Percentiles rank a stretch among this genome's conserved stretches.
phyloP scores from a whole-genome alignment of 768 basidiomycete genomes.

The Hypholoma fasciculare region DNA sequence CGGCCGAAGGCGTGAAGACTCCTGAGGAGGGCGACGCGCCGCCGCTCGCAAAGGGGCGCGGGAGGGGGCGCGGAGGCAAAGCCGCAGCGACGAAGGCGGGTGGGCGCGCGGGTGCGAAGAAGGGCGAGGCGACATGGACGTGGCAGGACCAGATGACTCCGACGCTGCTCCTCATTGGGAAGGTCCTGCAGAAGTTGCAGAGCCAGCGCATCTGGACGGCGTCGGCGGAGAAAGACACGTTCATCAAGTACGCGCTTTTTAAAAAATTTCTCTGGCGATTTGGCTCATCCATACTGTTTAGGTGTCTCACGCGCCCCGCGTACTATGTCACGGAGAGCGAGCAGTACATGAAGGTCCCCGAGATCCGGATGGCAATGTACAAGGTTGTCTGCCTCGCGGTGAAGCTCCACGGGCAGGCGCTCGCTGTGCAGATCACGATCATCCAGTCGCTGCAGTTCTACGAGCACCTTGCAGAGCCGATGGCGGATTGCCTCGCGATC shows the following conservation, averaged over 20 bases:
- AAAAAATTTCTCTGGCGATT: neutral
- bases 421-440: slow-evolving; percentile 85
- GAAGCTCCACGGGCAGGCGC: slow-evolving; percentile 84
- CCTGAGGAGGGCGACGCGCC: slow-evolving; percentile 47
- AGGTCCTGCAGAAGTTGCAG: slow-evolving; percentile 58
- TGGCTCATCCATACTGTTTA: slow-evolving; percentile 26
- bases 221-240: slow-evolving; percentile 80
- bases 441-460: slow-evolving; percentile 92
- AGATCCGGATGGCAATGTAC: slow-evolving; percentile 75
- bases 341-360: slow-evolving; percentile 77
- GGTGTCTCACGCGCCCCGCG: slow-evolving; percentile 86
- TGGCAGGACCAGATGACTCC: slow-evolving; percentile 79
- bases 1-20: slow-evolving; percentile 75
- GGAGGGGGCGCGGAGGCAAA: slow-evolving; percentile 64
- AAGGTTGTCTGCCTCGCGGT: slow-evolving; percentile 90
- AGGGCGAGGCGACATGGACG: slow-evolving; percentile 53
- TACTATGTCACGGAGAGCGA: slow-evolving; percentile 88
- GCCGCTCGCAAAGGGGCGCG: slow-evolving; percentile 43
- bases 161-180: slow-evolving; percentile 69
- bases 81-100: slow-evolving; percentile 32
- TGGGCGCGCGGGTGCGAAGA: slow-evolving; percentile 40
- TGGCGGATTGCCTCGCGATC: slow-evolving; percentile 86
- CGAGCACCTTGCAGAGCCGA: slow-evolving; percentile 91
- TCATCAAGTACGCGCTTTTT: slow-evolving; percentile 67
- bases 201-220: slow-evolving; percentile 90